A percentile compares a stretch with the other conserved stretches of the same genome.
Evolutionary conservation across 1,139 yeast genomes (phyloP).

Genomic region (Petasospora rhodanensis): DNA sequence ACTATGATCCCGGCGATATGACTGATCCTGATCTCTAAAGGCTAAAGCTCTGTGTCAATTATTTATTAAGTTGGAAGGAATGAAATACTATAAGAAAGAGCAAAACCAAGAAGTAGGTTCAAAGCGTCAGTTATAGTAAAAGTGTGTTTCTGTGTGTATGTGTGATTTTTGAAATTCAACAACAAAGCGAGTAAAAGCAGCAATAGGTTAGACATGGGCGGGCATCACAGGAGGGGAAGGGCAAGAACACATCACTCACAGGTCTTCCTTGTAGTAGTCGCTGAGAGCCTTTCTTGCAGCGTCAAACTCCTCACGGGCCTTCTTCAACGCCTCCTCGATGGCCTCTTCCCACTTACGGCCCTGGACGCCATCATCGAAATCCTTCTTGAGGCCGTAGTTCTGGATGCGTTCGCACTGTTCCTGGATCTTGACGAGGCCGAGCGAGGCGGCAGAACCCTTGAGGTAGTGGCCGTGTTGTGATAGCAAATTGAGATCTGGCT

Average conservation of each 20-base stretch:
- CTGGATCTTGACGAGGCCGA: constrained; percentile 79
- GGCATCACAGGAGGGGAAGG: background rate
- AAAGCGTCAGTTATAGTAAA: too few species aligned
- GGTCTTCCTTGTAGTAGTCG: constrained; percentile 51
- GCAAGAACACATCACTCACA: constrained; percentile 26
- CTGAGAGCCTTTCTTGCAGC: constrained; percentile 54
- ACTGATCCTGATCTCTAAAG: constrained; percentile 31
- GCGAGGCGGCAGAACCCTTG: constrained; percentile 93
- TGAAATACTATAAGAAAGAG: too few species aligned
- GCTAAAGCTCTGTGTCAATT: too few species aligned
- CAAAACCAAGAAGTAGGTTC: too few species aligned
- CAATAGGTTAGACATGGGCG: background rate
- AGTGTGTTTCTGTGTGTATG: too few species aligned
- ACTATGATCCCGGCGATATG: constrained; percentile 39
- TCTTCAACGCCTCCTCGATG: constrained; percentile 48
- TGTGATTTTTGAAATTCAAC: too few species aligned
- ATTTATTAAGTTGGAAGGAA: too few species aligned
- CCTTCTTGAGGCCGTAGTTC: constrained; percentile 65
- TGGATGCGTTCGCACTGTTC: constrained; percentile 91
- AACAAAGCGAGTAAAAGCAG: background rate
- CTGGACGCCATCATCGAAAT: constrained; percentile 30
- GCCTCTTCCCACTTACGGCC: constrained; percentile 24
- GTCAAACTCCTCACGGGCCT: constrained; percentile 54
- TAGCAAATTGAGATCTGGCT: constrained; percentile 50
- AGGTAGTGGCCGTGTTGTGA: constrained; percentile 85